Conservation (phyloP, 306 rosid genomes). For the Prunus persica region DNA sequence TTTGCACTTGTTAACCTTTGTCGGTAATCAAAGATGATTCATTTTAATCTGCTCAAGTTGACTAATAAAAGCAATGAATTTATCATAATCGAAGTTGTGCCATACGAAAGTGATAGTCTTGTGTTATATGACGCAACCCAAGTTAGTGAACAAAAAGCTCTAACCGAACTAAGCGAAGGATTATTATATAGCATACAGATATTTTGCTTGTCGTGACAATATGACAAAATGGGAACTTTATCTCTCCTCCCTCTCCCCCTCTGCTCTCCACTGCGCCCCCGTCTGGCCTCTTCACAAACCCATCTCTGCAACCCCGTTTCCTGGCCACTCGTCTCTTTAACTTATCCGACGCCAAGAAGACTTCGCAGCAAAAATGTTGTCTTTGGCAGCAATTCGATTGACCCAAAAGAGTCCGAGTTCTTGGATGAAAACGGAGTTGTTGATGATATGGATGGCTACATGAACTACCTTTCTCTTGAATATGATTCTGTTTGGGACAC, state of each 20-base stretch:
- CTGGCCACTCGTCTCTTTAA: slow-evolving; percentile 16
- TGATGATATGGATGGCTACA: slow-evolving; percentile 85
- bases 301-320: slow-evolving; percentile 23
- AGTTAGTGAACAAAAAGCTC: neutral
- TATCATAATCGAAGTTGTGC: too few species aligned
- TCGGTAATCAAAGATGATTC: neutral
- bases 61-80: too few species aligned
- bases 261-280: slow-evolving; percentile 18
- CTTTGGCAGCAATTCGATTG: slow-evolving; percentile 33
- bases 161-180: neutral
- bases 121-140: neutral
- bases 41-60: neutral
- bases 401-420: slow-evolving; percentile 50
- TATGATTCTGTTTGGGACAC: slow-evolving; percentile 98
- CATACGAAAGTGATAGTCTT: too few species aligned
- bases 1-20: too few species aligned
- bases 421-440: slow-evolving; percentile 61
- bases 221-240: slow-evolving; percentile 45
- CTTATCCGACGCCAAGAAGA: slow-evolving; percentile 18
- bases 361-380: slow-evolving; percentile 18
- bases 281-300: slow-evolving; percentile 18
- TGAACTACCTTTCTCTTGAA: slow-evolving; percentile 74
- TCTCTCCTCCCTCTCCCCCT: slow-evolving; percentile 28
- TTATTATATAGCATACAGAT: neutral
- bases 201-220: neutral